A percentile compares a stretch with the other conserved stretches of the same genome.
These are phyloP conservation scores for Metrosideros polymorpha DNA, from an alignment of 441 rosid genomes.

Conservation along the genomic window DNA sequence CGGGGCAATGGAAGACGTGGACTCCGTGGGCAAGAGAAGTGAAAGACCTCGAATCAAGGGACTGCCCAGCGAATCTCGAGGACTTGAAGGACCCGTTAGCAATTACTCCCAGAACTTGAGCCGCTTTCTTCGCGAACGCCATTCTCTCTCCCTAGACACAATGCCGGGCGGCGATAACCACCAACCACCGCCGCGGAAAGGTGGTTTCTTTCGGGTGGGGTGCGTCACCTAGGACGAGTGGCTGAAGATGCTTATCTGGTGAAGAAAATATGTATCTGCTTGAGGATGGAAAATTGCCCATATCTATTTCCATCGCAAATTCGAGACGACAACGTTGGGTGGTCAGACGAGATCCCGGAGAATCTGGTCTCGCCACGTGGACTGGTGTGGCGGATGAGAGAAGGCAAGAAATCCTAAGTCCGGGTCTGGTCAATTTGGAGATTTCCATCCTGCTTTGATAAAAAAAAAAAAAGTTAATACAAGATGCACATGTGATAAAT, in stretches of 20 bases:
- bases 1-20: slow-evolving; percentile 92
- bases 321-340: not conserved
- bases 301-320: not conserved
- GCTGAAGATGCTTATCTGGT: not conserved
- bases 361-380: not conserved
- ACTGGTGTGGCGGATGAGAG: not conserved
- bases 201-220: not conserved
- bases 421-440: not conserved
- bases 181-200: not conserved
- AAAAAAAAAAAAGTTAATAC: no score
- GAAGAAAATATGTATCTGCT: not conserved
- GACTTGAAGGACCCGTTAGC: slow-evolving; percentile 42
- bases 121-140: not conserved
- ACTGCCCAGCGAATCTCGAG: slow-evolving; percentile 25
- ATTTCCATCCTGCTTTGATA: not conserved
- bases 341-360: not conserved
- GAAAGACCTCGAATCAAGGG: slow-evolving; percentile 31
- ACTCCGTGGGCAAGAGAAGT: slow-evolving; percentile 58
- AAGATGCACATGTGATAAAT: no score
- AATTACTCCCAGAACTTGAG: slow-evolving; percentile 25
- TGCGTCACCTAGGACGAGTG: not conserved
- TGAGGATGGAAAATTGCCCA: not conserved
- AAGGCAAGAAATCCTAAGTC: not conserved
- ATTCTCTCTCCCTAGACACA: not conserved
- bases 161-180: not conserved